phyloP scores from a whole-genome alignment of 169 alveolate genomes.

The Plasmodium inui region DNA sequence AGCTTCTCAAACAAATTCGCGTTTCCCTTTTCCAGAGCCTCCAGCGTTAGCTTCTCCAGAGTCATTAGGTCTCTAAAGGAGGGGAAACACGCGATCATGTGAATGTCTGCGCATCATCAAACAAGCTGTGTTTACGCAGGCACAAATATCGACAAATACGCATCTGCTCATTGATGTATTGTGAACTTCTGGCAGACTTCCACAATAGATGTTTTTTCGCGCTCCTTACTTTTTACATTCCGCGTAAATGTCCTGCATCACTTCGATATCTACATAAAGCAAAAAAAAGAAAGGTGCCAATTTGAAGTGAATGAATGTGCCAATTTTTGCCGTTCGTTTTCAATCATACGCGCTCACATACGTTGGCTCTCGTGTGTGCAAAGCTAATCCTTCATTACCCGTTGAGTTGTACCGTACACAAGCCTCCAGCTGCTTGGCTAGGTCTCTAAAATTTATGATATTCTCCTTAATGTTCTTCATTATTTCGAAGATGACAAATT shows the following conservation, averaged over 20 bases:
- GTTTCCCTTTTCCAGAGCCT: conserved; percentile 58
- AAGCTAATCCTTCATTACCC: conserved; percentile 18
- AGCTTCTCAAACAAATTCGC: conserved; percentile 41
- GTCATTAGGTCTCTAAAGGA: conserved; percentile 35
- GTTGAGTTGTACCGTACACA: conserved; percentile 50
- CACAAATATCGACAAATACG: background rate
- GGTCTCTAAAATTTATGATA: conserved; percentile 49
- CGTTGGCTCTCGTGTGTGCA: background rate
- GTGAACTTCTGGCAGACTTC: background rate
- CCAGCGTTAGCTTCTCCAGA: conserved; percentile 57
- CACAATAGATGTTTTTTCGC: background rate
- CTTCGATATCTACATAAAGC: conserved; percentile 55
- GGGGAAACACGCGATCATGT: background rate
- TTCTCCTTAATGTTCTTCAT: conserved; percentile 62
- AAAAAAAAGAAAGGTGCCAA: background rate
- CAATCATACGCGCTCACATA: background rate
- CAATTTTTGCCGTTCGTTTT: background rate
- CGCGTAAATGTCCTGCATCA: conserved; percentile 61
- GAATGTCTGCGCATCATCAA: background rate
- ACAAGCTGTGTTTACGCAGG: background rate
- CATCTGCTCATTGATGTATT: background rate
- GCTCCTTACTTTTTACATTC: conserved; percentile 70
- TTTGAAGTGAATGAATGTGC: background rate
- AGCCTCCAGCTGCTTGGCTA: conserved; percentile 72
- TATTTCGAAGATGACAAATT: background rate